These are phyloP conservation scores for Coniella lustricola DNA, from an alignment of 2,329 filamentous ascomycete genomes.

Conservation along the genomic window DNA sequence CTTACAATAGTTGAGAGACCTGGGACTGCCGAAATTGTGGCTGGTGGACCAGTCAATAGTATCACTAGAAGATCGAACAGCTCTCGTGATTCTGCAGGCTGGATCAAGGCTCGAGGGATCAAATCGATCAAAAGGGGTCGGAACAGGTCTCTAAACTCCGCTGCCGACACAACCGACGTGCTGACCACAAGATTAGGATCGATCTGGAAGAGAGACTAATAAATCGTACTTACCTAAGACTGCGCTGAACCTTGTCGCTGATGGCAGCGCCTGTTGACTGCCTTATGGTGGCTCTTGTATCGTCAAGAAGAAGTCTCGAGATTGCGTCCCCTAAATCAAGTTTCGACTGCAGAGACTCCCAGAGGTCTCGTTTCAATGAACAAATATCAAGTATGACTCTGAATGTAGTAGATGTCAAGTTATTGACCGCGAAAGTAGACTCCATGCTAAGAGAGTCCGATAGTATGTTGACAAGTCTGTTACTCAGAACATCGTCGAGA, in stretches of 20 bases:
- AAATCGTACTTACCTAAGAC: conserved; percentile 7
- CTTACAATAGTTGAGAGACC: conserved; percentile 23
- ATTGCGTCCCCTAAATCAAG: conserved; percentile 23
- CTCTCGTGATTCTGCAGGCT: conserved; percentile 35
- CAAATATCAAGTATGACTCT: conserved; percentile 35
- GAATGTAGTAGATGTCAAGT: conserved; percentile 29
- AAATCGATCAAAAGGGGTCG: conserved; percentile 38
- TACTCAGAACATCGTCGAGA: conserved; percentile 23
- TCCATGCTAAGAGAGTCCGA: conserved; percentile 17
- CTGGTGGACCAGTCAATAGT: conserved; percentile 34
- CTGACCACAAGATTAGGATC: conserved; percentile 9
- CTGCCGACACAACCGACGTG: conserved; percentile 24
- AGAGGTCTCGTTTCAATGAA: conserved; percentile 30
- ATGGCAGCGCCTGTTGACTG: conserved; percentile 30
- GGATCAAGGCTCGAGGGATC: conserved; percentile 27
- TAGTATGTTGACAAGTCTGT: conserved; percentile 26
- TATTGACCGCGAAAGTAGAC: conserved; percentile 22
- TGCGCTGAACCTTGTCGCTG: conserved; percentile 19
- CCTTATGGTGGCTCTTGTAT: conserved; percentile 30
- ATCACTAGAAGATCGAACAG: conserved; percentile 35
- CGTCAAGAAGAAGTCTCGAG: conserved; percentile 30
- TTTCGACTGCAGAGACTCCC: conserved; percentile 30
- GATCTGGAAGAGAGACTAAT: conserved; percentile 8
- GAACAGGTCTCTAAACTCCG: conserved; percentile 37
- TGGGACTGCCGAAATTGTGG: conserved; percentile 25